Percentiles rank a stretch among this genome's conserved stretches.
Evolutionary conservation across 2,329 filamentous ascomycete species (phyloP).

Genomic region (Blastomyces silverae): DNA sequence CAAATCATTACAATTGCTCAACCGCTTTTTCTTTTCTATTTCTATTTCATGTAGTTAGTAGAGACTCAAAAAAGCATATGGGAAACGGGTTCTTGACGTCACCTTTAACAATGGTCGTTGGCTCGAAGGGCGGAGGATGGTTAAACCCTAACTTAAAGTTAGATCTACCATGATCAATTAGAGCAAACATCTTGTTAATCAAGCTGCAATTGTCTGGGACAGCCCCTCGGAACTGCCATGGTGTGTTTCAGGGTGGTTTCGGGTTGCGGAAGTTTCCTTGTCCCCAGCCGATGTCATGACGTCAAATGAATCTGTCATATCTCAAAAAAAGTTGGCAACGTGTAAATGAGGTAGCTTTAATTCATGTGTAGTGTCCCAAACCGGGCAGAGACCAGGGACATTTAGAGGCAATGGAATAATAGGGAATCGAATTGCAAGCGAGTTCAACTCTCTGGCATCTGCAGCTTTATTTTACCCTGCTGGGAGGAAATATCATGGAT

Average conservation of each 20-base stretch:
- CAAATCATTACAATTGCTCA: not conserved
- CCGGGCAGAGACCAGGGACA: not conserved
- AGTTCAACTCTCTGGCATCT: not conserved
- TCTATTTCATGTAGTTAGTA: not conserved
- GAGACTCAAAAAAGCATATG: not conserved
- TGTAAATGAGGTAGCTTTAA: too few species aligned
- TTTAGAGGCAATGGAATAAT: not conserved
- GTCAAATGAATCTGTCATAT: not conserved
- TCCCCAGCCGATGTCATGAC: not conserved
- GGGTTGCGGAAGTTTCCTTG: not conserved
- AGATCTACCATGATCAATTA: not conserved
- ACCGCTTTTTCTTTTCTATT: not conserved
- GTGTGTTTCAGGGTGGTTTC: not conserved
- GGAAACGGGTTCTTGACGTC: not conserved
- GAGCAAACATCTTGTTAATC: not conserved
- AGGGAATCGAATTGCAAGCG: not conserved
- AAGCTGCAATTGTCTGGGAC: not conserved
- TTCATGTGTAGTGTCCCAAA: too few species aligned
- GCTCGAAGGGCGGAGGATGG: too few species aligned
- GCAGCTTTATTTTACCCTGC: not conserved
- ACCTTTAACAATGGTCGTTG: too few species aligned
- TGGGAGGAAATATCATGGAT: not conserved
- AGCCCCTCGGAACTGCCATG: not conserved
- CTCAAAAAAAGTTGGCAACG: not conserved
- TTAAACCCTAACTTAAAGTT: not conserved